Conservation (phyloP, 2,329 filamentous ascomycete species). For the Exophiala aquamarina region DNA sequence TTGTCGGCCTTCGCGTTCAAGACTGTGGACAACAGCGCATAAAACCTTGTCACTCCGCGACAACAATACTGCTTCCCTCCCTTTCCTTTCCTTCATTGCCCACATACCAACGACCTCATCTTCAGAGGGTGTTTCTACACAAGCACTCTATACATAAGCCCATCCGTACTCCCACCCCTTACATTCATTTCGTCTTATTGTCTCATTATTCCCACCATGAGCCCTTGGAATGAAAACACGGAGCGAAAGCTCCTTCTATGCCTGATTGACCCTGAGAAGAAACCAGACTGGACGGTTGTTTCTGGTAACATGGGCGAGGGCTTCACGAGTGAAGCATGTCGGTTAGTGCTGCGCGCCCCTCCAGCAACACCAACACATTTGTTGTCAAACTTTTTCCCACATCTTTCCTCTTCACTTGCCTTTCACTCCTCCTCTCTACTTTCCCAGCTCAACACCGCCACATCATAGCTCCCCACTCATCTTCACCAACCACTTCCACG, state of each 20-base stretch:
- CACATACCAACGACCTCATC: too few relatives aligned
- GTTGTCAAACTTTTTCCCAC: background rate
- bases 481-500: background rate
- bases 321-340: conserved; percentile 25
- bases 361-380: background rate
- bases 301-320: conserved; percentile 21
- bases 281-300: conserved; percentile 23
- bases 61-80: too few relatives aligned
- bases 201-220: background rate
- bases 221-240: conserved; percentile 20
- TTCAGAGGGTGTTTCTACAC: too few relatives aligned
- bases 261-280: conserved; percentile 19
- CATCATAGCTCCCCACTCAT: background rate
- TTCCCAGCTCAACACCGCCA: background rate
- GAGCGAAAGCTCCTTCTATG: conserved; percentile 24
- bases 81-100: too few relatives aligned
- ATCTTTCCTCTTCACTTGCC: background rate
- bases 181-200: conserved; percentile 1
- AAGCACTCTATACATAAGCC: too few relatives aligned
- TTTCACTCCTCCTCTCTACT: background rate
- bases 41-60: too few relatives aligned
- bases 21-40: too few relatives aligned
- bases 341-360: conserved; percentile 16
- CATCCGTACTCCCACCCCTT: background rate
- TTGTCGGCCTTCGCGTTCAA: too few relatives aligned